phyloP scores from a whole-genome alignment of 192 early-diverging fungal genomes.

The Gamsiella multidivaricata region DNA sequence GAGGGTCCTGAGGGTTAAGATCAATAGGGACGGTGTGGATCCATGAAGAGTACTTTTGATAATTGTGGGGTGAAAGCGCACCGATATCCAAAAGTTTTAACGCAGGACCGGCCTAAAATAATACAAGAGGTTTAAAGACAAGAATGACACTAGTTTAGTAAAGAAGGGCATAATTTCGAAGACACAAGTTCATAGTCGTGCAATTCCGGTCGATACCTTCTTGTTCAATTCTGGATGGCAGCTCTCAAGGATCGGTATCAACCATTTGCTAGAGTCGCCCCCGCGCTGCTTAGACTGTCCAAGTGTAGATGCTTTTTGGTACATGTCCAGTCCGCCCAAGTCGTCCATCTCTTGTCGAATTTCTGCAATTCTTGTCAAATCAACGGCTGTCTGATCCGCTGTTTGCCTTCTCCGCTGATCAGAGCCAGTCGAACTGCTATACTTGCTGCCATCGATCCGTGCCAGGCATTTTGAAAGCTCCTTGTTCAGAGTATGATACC shows the following conservation, averaged over 20 bases:
- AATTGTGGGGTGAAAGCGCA: slow-evolving; percentile 81
- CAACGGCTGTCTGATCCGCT: slow-evolving; percentile 9
- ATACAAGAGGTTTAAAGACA: not conserved
- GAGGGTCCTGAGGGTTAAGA: slow-evolving; percentile 83
- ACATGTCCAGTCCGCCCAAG: slow-evolving; percentile 89
- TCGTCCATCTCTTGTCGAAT: slow-evolving; percentile 65
- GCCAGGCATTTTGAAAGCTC: slow-evolving; percentile 66
- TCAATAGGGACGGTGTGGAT: slow-evolving; percentile 84
- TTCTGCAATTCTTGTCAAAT: slow-evolving; percentile 43
- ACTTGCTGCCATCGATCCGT: slow-evolving; percentile 20
- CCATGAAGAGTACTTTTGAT: slow-evolving; percentile 72
- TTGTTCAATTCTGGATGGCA: slow-evolving; percentile 39
- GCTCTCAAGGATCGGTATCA: slow-evolving; percentile 68
- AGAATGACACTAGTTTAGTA: no score
- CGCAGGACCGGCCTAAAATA: slow-evolving; percentile 11
- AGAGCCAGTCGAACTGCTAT: slow-evolving; percentile 14
- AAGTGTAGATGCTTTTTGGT: slow-evolving; percentile 84
- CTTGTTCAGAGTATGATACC: slow-evolving; percentile 86
- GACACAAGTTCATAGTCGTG: no score
- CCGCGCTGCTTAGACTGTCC: slow-evolving; percentile 88
- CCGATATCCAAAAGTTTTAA: slow-evolving; percentile 86
- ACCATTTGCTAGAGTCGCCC: slow-evolving; percentile 84
- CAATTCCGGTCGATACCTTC: slow-evolving; percentile 9
- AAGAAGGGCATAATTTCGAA: no score
- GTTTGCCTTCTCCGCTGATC: not conserved